These are phyloP conservation scores for Annulohypoxylon bovei DNA, from an alignment of 495 filamentous ascomycete genomes.

Conservation along the genomic window DNA sequence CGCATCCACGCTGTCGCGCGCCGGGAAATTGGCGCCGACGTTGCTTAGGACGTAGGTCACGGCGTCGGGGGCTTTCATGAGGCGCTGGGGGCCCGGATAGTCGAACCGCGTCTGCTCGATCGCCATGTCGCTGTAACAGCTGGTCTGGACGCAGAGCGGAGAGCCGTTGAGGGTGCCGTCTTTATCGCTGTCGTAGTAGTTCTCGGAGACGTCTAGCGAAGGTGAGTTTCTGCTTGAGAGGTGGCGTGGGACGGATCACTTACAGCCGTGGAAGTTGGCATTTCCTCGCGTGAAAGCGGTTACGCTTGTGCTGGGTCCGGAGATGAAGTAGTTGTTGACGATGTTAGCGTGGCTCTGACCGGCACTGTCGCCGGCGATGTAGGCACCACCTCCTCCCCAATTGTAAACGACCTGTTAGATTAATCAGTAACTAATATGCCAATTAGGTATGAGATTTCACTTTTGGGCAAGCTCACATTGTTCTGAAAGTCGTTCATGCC, in stretches of 20 bases:
- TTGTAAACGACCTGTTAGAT: constrained; percentile 50
- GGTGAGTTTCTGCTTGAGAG: background rate
- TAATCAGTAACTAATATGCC: background rate
- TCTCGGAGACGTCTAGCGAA: constrained; percentile 46
- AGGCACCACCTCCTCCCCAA: constrained; percentile 49
- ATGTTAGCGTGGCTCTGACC: constrained; percentile 52
- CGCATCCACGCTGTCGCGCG: constrained; percentile 38
- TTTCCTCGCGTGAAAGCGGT: constrained; percentile 49
- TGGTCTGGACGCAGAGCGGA: constrained; percentile 41
- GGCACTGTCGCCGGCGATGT: constrained; percentile 51
- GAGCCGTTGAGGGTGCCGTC: constrained; percentile 51
- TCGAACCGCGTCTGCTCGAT: constrained; percentile 26
- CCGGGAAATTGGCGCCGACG: constrained; percentile 35
- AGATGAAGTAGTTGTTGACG: constrained; percentile 57
- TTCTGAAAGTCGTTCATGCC: constrained; percentile 46
- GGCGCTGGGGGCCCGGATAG: constrained; percentile 30
- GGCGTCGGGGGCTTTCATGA: constrained; percentile 34
- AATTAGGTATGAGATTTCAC: background rate
- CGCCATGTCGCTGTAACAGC: constrained; percentile 43
- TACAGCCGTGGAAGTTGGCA: constrained; percentile 48
- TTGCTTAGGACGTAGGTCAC: constrained; percentile 33
- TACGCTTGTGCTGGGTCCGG: constrained; percentile 52
- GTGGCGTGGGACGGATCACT: background rate
- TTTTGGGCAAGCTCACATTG: constrained; percentile 18
- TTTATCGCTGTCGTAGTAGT: constrained; percentile 52